A percentile compares a stretch with the other conserved stretches of the same genome.
Conservation (phyloP, 768 basidiomycete genomes). For the Phlebiopsis gigantea region DNA sequence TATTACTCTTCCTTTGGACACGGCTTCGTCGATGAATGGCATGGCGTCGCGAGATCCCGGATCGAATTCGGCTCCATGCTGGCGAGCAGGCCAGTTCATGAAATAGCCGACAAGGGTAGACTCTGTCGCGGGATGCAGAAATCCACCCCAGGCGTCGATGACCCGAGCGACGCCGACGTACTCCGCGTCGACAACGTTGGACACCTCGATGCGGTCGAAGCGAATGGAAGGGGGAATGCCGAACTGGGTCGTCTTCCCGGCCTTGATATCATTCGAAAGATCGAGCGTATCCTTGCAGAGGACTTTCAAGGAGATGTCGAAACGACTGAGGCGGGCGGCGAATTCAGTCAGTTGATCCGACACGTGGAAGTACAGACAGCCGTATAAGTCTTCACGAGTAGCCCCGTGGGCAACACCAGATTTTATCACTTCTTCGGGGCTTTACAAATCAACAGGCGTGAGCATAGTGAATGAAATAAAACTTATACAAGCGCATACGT, state of each 20-base stretch:
- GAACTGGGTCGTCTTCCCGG: neutral
- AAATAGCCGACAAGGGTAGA: constrained; percentile 38
- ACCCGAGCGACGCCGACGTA: constrained; percentile 34
- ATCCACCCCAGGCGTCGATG: constrained; percentile 32
- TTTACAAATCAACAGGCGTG: neutral
- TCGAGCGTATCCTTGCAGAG: constrained; percentile 33
- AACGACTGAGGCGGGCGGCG: constrained; percentile 28
- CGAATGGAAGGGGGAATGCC: constrained; percentile 21
- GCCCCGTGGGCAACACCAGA: constrained; percentile 36
- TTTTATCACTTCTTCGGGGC: constrained; percentile 34
- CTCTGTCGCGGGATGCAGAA: constrained; percentile 26
- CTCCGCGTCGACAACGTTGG: constrained; percentile 40
- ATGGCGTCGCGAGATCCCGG: neutral
- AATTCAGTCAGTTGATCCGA: constrained; percentile 35
- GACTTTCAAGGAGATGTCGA: constrained; percentile 30
- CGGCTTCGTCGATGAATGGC: neutral
- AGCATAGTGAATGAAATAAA: neutral
- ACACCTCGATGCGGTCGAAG: constrained; percentile 46
- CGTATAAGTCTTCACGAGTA: constrained; percentile 39
- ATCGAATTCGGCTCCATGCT: constrained; percentile 7
- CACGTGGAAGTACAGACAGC: constrained; percentile 45
- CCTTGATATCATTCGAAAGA: constrained; percentile 29
- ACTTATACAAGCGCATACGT: constrained; percentile 5
- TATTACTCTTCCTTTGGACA: neutral
- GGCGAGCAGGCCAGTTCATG: constrained; percentile 39